Conservation (phyloP, 306 rosid genomes). For the Vigna unguiculata region DNA sequence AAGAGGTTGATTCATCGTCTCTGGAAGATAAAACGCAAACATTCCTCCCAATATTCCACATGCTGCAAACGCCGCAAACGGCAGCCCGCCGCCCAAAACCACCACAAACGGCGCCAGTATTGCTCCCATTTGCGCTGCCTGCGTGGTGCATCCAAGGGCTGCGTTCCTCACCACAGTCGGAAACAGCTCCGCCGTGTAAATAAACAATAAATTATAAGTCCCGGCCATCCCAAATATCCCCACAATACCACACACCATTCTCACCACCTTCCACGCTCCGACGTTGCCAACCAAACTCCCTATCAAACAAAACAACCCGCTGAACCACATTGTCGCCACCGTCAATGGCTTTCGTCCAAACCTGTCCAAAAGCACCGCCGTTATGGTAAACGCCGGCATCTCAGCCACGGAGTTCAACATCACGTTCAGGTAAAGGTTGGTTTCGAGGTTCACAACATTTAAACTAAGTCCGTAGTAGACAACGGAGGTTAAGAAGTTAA, state of each 20-base stretch:
- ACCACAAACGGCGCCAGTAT: slow-evolving; percentile 88
- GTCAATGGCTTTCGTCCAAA: slow-evolving; percentile 66
- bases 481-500: slow-evolving; percentile 69
- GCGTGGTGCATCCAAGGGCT: slow-evolving; percentile 72
- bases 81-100: slow-evolving; percentile 73
- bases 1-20: slow-evolving; percentile 78
- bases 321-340: slow-evolving; percentile 83
- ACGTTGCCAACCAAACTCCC: slow-evolving; percentile 55
- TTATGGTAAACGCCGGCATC: slow-evolving; percentile 82
- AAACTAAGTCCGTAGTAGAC: slow-evolving; percentile 90
- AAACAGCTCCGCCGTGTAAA: slow-evolving; percentile 82
- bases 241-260: slow-evolving; percentile 73
- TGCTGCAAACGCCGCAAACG: slow-evolving; percentile 69
- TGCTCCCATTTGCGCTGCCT: slow-evolving; percentile 89
- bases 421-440: slow-evolving; percentile 78
- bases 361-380: slow-evolving; percentile 69
- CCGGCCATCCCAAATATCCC: slow-evolving; percentile 96
- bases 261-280: slow-evolving; percentile 63
- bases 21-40: slow-evolving; percentile 80
- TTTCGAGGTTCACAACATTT: slow-evolving; percentile 72
- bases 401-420: slow-evolving; percentile 79
- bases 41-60: slow-evolving; percentile 78
- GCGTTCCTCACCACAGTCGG: slow-evolving; percentile 94
- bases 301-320: slow-evolving; percentile 71
- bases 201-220: slow-evolving; percentile 78